These are phyloP conservation scores for Eucalyptus albens DNA, from an alignment of 345 rosid genomes.

Conservation along the genomic window DNA sequence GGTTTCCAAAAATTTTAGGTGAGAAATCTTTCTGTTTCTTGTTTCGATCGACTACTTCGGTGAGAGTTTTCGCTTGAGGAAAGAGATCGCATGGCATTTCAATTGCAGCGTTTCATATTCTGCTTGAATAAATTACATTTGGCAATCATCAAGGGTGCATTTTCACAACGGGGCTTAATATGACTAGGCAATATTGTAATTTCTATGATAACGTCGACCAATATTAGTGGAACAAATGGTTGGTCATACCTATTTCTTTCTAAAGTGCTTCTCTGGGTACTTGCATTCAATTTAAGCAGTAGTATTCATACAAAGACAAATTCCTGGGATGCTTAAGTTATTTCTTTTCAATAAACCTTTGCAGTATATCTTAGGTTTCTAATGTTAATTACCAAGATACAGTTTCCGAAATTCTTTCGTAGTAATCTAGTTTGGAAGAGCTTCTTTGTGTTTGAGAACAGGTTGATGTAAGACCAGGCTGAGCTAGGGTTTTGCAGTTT, in stretches of 20 bases:
- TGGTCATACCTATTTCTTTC: background rate
- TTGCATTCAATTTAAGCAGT: background rate
- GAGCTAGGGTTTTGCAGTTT: background rate
- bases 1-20: background rate
- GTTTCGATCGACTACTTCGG: background rate
- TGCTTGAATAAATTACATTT: background rate
- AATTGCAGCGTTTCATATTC: background rate
- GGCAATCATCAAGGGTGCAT: background rate
- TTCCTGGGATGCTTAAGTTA: background rate
- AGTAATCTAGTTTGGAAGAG: background rate
- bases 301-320: background rate
- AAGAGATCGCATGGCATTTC: background rate
- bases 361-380: background rate
- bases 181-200: background rate
- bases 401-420: background rate
- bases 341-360: background rate
- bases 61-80: background rate
- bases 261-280: background rate
- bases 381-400: background rate
- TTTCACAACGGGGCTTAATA: background rate
- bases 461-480: background rate
- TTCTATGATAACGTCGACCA: background rate
- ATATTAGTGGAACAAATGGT: background rate
- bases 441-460: background rate
- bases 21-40: background rate